Percentiles rank a stretch among this genome's conserved stretches.
Conservation (phyloP, 2,329 filamentous ascomycete species). For the Ophiocordyceps camponoti-leonardi region DNA sequence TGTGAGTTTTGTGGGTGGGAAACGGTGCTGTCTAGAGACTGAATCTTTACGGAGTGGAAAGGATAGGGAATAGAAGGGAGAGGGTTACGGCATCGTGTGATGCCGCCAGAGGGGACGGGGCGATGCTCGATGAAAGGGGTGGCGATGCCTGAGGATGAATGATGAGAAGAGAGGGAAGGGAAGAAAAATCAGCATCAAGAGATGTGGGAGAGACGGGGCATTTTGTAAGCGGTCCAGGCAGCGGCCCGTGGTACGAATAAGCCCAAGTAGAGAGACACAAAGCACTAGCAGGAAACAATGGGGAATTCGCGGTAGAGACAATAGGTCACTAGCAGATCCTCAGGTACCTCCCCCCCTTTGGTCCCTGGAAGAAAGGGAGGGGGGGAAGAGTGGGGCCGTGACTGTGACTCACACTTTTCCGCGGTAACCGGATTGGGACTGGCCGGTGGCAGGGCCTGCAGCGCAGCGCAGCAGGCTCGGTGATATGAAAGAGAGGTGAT, state of each 20-base stretch:
- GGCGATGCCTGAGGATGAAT: conserved; percentile 2
- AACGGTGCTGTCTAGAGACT: conserved; percentile 19
- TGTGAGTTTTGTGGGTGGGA: conserved; percentile 23
- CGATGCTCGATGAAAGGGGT: conserved; percentile 2
- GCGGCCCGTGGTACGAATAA: conserved; percentile 3
- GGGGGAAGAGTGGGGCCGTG: conserved; percentile 7
- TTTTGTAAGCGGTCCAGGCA: conserved; percentile 32
- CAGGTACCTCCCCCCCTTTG: conserved; percentile 3
- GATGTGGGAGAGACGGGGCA: conserved; percentile 9
- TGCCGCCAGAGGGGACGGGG: conserved; percentile 18
- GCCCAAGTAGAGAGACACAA: background rate
- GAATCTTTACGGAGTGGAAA: conserved; percentile 33
- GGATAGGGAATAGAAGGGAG: conserved; percentile 18
- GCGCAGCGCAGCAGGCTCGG: background rate
- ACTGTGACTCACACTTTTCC: conserved; percentile 18
- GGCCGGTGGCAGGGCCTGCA: conserved; percentile 1
- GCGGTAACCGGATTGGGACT: conserved; percentile 9
- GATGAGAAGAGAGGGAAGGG: conserved; percentile 16
- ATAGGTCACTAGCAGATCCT: background rate
- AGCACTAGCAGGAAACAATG: background rate
- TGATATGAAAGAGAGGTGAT: background rate
- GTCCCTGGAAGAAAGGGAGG: background rate
- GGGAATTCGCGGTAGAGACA: background rate
- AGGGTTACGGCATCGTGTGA: conserved; percentile 42
- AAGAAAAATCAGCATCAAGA: conserved; percentile 4